phyloP scores from a whole-genome alignment of 495 filamentous ascomycete genomes.

The Neurospora cerealis region DNA sequence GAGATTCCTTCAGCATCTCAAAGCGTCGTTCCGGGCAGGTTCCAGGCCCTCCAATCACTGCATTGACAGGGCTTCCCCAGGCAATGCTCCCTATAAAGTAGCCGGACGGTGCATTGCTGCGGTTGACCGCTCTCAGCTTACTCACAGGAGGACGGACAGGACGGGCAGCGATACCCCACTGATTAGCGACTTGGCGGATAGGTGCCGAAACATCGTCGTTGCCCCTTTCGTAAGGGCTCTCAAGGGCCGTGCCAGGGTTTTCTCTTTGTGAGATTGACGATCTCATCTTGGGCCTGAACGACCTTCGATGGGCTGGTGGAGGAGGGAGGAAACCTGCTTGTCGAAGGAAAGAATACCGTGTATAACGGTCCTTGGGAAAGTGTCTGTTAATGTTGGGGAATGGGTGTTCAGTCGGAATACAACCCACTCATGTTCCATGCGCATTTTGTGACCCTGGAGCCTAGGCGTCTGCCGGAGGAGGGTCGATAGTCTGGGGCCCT shows the following conservation, averaged over 20 bases:
- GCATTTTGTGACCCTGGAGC: not conserved
- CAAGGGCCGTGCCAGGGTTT: not conserved
- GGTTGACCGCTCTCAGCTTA: not conserved
- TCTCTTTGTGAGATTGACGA: not conserved
- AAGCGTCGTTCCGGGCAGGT: not conserved
- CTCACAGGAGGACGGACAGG: not conserved
- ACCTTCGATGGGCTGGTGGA: not conserved
- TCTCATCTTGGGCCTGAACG: not conserved
- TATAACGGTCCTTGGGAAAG: not conserved
- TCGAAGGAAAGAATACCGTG: not conserved
- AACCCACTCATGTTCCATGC: not conserved
- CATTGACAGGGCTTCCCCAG: not conserved
- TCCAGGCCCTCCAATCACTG: not conserved
- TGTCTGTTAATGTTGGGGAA: not conserved
- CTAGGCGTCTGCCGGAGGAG: not conserved
- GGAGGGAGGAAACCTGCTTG: not conserved
- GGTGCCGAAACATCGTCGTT: not conserved
- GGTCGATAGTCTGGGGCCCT: not conserved
- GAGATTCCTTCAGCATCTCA: not conserved
- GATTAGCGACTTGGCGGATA: slow-evolving; percentile 5
- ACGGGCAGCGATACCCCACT: slow-evolving; percentile 5
- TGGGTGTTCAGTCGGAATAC: not conserved
- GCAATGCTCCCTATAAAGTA: not conserved
- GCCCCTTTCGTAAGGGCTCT: not conserved
- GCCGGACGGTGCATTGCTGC: not conserved